A percentile compares a stretch with the other conserved stretches of the same genome.
Conservation (phyloP, 768 basidiomycete genomes). For the Rhizopogon roseolus region DNA sequence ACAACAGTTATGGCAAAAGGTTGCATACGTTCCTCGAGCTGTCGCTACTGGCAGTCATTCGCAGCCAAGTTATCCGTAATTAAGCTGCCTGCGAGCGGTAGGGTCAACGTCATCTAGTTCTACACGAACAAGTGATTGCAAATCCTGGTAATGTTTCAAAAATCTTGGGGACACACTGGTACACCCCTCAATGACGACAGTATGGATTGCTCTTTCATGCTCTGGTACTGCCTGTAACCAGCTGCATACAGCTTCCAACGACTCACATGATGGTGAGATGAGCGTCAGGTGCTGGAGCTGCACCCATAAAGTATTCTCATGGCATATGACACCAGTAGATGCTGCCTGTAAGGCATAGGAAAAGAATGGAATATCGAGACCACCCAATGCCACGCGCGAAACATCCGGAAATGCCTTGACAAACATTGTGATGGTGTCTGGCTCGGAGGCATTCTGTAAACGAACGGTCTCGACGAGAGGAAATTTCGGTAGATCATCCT, state of each 20-base stretch:
- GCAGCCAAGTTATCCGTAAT: neutral
- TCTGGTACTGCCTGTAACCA: neutral
- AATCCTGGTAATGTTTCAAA: neutral
- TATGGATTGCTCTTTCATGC: neutral
- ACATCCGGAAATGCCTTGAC: constrained; percentile 21
- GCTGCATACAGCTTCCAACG: neutral
- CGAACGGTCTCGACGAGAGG: constrained; percentile 21
- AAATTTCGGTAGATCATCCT: constrained; percentile 14
- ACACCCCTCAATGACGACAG: neutral
- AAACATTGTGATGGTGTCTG: constrained; percentile 17
- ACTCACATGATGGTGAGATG: neutral
- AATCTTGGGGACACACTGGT: neutral
- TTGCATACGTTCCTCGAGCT: neutral
- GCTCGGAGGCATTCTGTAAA: constrained; percentile 20
- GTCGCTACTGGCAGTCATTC: neutral
- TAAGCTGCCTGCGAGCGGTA: neutral
- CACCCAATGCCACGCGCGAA: constrained; percentile 15
- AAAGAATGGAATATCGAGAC: constrained; percentile 17
- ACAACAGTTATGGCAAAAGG: neutral
- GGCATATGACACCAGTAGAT: neutral
- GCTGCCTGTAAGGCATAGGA: constrained; percentile 1
- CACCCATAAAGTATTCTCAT: neutral
- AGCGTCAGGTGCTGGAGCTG: neutral
- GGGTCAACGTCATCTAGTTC: neutral
- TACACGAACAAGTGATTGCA: neutral